These are phyloP conservation scores for Globisporangium rhizosaccharum DNA, from an alignment of 352 stramenopile genomes.

Conservation along the genomic window DNA sequence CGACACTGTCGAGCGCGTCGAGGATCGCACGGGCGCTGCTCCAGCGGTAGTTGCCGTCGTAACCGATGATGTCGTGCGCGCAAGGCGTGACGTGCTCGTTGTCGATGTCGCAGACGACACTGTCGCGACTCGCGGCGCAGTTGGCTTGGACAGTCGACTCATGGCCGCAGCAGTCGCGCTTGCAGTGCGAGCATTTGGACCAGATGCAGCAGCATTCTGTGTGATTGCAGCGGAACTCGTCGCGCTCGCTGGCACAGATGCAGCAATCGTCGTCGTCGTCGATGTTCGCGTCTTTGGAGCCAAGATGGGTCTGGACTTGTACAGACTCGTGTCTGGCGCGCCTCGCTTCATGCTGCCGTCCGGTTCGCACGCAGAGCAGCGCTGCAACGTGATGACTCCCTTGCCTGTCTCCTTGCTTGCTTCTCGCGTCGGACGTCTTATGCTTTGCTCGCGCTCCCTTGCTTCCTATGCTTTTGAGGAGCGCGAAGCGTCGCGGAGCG, in stretches of 20 bases:
- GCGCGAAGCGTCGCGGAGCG: too few relatives aligned
- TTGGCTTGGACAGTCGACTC: neutral
- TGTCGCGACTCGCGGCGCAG: neutral
- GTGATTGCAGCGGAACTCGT: neutral
- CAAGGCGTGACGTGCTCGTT: neutral
- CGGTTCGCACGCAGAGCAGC: too few relatives aligned
- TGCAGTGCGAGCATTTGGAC: too few relatives aligned
- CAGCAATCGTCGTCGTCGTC: neutral
- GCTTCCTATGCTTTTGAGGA: too few relatives aligned
- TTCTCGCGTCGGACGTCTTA: too few relatives aligned
- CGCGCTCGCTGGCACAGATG: neutral
- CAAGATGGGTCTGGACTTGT: conserved; percentile 6
- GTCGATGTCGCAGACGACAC: neutral
- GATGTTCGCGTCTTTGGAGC: neutral
- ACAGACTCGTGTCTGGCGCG: conserved; percentile 10
- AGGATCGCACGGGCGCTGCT: neutral
- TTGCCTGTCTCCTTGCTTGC: too few relatives aligned
- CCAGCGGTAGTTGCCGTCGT: neutral
- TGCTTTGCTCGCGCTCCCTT: too few relatives aligned
- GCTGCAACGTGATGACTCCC: too few relatives aligned
- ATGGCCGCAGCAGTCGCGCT: neutral
- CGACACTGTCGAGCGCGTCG: neutral
- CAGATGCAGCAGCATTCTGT: neutral
- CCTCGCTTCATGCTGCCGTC: conserved; percentile 5
- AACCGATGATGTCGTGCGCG: neutral